Base-by-base conservation (phyloP, 148 eudicot species). In the Chenopodium album region DNA sequence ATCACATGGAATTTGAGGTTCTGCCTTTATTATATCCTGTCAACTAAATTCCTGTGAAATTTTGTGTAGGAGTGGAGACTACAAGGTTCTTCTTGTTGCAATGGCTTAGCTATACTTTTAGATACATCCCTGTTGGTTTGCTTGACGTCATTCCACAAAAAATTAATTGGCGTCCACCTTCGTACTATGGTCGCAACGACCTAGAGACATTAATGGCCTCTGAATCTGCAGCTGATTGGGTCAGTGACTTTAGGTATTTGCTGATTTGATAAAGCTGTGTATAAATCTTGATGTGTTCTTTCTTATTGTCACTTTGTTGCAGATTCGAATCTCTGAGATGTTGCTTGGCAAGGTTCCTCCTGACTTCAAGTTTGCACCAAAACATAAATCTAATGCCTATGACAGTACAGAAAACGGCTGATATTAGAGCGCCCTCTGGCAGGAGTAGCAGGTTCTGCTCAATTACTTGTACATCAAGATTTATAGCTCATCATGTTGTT, bases 221-320 rank as follows among this genome's bases (percentile, higher is more conserved):
- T 47, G 99, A 97, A 69, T 97, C 99, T 82, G 99, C 98, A 10
- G 98, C 97, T 72, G 99, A 97, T 76, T 97, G 99, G 98, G 98
- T 97, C 9, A 90, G 77, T 88, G 72, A 14, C 67, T 75, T 71
- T 37, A 14, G 20, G 48, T 29, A 4, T 14, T 46, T 69, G n/a
- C 48, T 29, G 75, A 67, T 9, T 75, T 75, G 56, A 67, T 41
- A 75, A n/a, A 48, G 28, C 8, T 1, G 46, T 29, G 22, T 19
- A 48, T 7, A 73, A 23, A 23, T 2, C 9, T 22, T 71, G 32
- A 4, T 75, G 28, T 81, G 46, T 52, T n/a, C 52, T 23, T 75
- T 9, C 66, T 75, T 86, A 63, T 22, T 9, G 56, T 54, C 23
- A 19, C 56, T n/a, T 78, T 63, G 7, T 54, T 84, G 85, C 91